A percentile compares a stretch with the other conserved stretches of the same genome.
These are phyloP conservation scores for Lactarius trivialis DNA, from an alignment of 768 basidiomycete genomes.

Conservation along the genomic window DNA sequence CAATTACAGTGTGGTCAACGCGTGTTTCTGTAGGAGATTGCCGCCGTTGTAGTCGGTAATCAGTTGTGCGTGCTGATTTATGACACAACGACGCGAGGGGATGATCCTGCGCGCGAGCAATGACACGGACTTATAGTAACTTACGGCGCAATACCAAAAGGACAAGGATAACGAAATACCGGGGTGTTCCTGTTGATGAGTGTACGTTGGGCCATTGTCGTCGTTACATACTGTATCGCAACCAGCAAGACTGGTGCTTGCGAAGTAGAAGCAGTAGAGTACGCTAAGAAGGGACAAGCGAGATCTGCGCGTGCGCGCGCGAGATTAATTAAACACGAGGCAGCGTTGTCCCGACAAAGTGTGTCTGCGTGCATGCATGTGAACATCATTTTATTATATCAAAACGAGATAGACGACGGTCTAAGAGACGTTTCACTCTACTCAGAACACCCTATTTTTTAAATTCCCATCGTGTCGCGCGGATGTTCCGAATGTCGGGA, in stretches of 20 bases:
- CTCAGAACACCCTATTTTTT: neutral
- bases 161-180: neutral
- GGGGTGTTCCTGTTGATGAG: neutral
- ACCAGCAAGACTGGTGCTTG: neutral
- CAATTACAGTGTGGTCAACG: neutral
- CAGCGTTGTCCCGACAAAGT: neutral
- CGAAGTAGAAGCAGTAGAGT: neutral
- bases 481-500: neutral
- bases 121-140: neutral
- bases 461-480: too few relatives aligned
- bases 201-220: neutral
- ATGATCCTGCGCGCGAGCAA: neutral
- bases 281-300: neutral
- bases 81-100: neutral
- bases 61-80: neutral
- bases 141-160: neutral
- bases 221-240: neutral
- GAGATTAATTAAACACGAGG: conserved; percentile 21
- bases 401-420: neutral
- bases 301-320: conserved; percentile 1
- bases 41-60: neutral
- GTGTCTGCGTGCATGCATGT: neutral
- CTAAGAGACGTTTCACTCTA: neutral
- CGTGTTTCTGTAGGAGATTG: neutral
- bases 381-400: neutral